Percentiles rank a stretch among this genome's conserved stretches.
Evolutionary conservation across 306 rosid genomes (phyloP).

Genomic region (Oemleria cerasiformis): DNA sequence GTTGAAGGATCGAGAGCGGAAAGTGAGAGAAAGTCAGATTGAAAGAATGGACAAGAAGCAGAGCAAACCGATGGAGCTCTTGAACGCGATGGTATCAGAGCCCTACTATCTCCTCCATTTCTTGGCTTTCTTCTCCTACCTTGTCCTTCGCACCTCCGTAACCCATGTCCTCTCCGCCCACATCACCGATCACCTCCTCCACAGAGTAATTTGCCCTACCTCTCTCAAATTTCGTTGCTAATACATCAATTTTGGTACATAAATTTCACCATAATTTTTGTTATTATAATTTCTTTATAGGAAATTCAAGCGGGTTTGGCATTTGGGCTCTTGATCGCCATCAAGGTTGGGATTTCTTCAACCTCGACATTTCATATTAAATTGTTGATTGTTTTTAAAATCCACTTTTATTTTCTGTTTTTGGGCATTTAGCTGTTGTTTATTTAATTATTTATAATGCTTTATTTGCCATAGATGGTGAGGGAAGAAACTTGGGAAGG

Average conservation of each 20-base stretch:
- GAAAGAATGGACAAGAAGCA: conserved; percentile 34
- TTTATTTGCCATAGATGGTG: conserved; percentile 45
- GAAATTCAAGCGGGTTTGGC: conserved; percentile 68
- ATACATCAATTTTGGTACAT: background rate
- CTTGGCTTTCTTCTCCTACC: conserved; percentile 74
- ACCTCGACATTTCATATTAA: background rate
- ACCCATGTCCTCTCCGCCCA: conserved; percentile 39
- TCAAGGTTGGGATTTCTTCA: conserved; percentile 52
- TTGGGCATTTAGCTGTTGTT: background rate
- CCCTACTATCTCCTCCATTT: conserved; percentile 74
- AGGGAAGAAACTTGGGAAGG: conserved; percentile 88
- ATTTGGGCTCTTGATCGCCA: conserved; percentile 45
- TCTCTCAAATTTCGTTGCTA: background rate
- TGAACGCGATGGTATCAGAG: conserved; percentile 67
- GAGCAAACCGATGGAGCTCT: conserved; percentile 35
- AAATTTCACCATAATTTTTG: background rate
- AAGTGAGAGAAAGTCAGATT: background rate
- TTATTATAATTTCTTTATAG: conserved; percentile 18
- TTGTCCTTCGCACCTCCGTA: conserved; percentile 61
- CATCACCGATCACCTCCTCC: conserved; percentile 43
- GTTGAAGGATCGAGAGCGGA: conserved; percentile 9
- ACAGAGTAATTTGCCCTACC: conserved; percentile 48
- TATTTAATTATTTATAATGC: background rate
- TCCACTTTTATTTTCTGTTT: background rate
- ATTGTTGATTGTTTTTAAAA: background rate